These are phyloP conservation scores for Aspergillus wentii DNA, from an alignment of 495 filamentous ascomycete species.

Conservation along the genomic window DNA sequence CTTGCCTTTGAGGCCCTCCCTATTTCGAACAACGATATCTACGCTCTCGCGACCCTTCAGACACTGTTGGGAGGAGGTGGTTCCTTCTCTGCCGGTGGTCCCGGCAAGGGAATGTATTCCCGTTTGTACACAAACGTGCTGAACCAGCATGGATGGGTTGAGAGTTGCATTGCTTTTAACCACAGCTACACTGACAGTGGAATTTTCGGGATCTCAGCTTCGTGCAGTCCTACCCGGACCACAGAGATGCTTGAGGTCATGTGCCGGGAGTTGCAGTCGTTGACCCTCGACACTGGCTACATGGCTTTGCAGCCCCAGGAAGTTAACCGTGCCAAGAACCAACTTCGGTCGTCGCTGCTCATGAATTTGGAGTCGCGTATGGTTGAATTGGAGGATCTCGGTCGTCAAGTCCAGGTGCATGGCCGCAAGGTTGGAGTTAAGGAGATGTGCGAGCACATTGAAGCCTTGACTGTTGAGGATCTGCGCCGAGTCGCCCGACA, in stretches of 20 bases:
- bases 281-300: slow-evolving; percentile 68
- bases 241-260: slow-evolving; percentile 85
- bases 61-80: slow-evolving; percentile 94
- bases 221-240: slow-evolving; percentile 71
- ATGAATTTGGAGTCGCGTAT: slow-evolving; percentile 98
- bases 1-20: slow-evolving; percentile 93
- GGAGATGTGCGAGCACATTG: slow-evolving; percentile 90
- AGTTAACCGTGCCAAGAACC: slow-evolving; percentile 97
- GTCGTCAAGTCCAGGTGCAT: slow-evolving; percentile 92
- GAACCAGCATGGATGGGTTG: slow-evolving; percentile 95
- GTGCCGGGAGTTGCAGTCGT: slow-evolving; percentile 77
- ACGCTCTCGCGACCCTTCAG: slow-evolving; percentile 93
- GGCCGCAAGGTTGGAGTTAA: slow-evolving; percentile 82
- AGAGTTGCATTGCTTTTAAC: slow-evolving; percentile 92
- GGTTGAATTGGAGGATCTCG: slow-evolving; percentile 98
- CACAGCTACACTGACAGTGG: slow-evolving; percentile 95
- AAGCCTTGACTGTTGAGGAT: slow-evolving; percentile 74
- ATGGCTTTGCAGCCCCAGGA: slow-evolving; percentile 66
- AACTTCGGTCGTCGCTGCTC: slow-evolving; percentile 80
- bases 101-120: slow-evolving; percentile 98
- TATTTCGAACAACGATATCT: slow-evolving; percentile 86
- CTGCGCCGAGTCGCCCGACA: slow-evolving; percentile 76
- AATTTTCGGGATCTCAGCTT: slow-evolving; percentile 87
- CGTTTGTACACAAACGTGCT: slow-evolving; percentile 95
- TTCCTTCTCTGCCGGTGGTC: slow-evolving; percentile 95